These are phyloP conservation scores for Pisolithus albus DNA, from an alignment of 768 basidiomycete species.

Conservation along the genomic window DNA sequence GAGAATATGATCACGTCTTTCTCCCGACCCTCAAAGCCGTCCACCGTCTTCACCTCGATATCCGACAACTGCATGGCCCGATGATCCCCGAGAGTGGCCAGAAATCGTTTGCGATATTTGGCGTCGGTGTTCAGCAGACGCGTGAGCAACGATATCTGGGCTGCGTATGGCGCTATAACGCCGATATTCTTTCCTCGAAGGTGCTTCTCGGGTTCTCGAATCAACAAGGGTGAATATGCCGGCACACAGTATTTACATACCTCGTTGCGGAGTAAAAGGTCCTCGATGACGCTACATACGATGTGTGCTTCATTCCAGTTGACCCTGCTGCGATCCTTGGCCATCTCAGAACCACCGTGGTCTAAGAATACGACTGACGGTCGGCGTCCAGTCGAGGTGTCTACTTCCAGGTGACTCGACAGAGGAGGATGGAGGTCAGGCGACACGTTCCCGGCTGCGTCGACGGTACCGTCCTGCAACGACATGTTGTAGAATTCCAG, in stretches of 20 bases:
- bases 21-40: conserved; percentile 91
- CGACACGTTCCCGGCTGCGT: conserved; percentile 37
- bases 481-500: conserved; percentile 71
- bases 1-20: conserved; percentile 91
- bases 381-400: conserved; percentile 33
- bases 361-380: conserved; percentile 77
- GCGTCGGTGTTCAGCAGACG: conserved; percentile 54
- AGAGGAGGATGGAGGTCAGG: conserved; percentile 54
- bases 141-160: conserved; percentile 74
- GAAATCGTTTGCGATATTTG: conserved; percentile 49
- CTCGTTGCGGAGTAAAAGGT: conserved; percentile 68
- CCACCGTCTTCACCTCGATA: conserved; percentile 88
- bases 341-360: conserved; percentile 63
- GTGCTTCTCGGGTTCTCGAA: conserved; percentile 30
- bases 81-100: conserved; percentile 51
- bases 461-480: conserved; percentile 71
- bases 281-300: conserved; percentile 74
- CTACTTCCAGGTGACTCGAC: conserved; percentile 43
- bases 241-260: conserved; percentile 33
- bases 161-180: conserved; percentile 86
- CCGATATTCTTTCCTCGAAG: conserved; percentile 76
- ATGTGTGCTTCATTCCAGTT: conserved; percentile 76
- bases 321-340: conserved; percentile 63
- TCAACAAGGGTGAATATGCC: conserved; percentile 5
- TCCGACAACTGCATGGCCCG: conserved; percentile 57